phyloP scores from a whole-genome alignment of 2,329 filamentous ascomycete species.

The Cercospora sesami region DNA sequence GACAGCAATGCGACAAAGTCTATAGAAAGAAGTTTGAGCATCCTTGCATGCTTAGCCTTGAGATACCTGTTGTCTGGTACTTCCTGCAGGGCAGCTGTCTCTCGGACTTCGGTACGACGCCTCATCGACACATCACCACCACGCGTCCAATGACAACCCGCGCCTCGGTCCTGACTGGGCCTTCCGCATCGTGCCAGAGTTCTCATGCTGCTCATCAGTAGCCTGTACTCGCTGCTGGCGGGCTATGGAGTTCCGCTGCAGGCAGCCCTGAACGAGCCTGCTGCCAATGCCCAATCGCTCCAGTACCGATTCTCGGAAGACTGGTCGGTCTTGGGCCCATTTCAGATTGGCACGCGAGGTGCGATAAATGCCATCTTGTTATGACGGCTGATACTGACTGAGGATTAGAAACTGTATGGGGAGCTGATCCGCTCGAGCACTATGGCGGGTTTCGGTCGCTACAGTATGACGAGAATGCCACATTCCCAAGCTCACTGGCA shows the following conservation, averaged over 20 bases:
- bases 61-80: background rate
- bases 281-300: background rate
- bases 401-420: constrained; percentile 56
- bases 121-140: constrained; percentile 1
- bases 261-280: background rate
- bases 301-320: constrained; percentile 13
- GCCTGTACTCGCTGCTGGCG: constrained; percentile 6
- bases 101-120: background rate
- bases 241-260: background rate
- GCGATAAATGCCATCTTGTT: constrained; percentile 29
- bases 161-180: background rate
- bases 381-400: constrained; percentile 13
- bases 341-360: constrained; percentile 61
- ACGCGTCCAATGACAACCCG: background rate
- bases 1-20: background rate
- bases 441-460: constrained; percentile 55
- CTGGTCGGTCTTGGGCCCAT: constrained; percentile 53
- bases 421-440: constrained; percentile 58
- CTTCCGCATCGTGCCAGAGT: background rate
- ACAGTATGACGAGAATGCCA: constrained; percentile 44
- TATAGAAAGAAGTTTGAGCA: background rate
- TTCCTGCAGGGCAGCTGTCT: background rate
- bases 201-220: constrained; percentile 1
- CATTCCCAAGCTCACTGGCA: constrained; percentile 54
- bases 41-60: background rate